These are phyloP conservation scores for Aspergillus sp. DNA, from an alignment of 2,329 filamentous ascomycete species.

Conservation along the genomic window DNA sequence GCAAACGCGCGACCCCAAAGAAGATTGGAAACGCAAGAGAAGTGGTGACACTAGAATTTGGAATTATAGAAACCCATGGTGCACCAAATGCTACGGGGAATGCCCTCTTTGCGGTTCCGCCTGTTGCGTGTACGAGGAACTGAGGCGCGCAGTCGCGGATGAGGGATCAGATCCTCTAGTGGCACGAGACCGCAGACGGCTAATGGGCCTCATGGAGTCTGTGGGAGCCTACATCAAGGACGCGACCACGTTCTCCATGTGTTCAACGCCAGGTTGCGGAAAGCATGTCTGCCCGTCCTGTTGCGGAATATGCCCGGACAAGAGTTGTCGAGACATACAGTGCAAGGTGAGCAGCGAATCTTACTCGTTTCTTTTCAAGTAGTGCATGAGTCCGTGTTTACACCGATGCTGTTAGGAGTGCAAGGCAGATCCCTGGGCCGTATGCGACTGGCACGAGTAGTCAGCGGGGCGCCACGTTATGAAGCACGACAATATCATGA, in stretches of 20 bases:
- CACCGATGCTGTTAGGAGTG: slow-evolving; percentile 28
- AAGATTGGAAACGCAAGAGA: slow-evolving; percentile 8
- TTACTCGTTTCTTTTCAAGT: background rate
- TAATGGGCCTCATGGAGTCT: slow-evolving; percentile 26
- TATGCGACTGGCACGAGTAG: slow-evolving; percentile 37
- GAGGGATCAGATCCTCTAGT: slow-evolving; percentile 18
- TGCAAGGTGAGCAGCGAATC: slow-evolving; percentile 30
- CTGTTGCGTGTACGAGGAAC: slow-evolving; percentile 37
- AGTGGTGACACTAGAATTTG: slow-evolving; percentile 26
- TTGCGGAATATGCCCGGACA: slow-evolving; percentile 37
- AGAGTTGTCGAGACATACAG: slow-evolving; percentile 36
- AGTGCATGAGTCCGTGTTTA: background rate
- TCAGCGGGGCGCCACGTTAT: slow-evolving; percentile 21
- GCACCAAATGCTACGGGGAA: slow-evolving; percentile 28
- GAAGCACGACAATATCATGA: slow-evolving; percentile 20
- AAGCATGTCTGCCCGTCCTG: slow-evolving; percentile 37
- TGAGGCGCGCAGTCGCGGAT: slow-evolving; percentile 9
- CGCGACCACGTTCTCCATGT: slow-evolving; percentile 36
- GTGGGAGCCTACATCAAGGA: slow-evolving; percentile 31
- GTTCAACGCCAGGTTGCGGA: slow-evolving; percentile 33
- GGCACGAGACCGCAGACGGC: slow-evolving; percentile 16
- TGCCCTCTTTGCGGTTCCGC: slow-evolving; percentile 33
- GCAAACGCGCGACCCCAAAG: background rate
- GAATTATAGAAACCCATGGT: slow-evolving; percentile 36
- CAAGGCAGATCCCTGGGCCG: slow-evolving; percentile 35